A percentile compares a stretch with the other conserved stretches of the same genome.
These are phyloP conservation scores for Alternaria sp. DNA, from an alignment of 2,329 filamentous ascomycete genomes.

Conservation along the genomic window DNA sequence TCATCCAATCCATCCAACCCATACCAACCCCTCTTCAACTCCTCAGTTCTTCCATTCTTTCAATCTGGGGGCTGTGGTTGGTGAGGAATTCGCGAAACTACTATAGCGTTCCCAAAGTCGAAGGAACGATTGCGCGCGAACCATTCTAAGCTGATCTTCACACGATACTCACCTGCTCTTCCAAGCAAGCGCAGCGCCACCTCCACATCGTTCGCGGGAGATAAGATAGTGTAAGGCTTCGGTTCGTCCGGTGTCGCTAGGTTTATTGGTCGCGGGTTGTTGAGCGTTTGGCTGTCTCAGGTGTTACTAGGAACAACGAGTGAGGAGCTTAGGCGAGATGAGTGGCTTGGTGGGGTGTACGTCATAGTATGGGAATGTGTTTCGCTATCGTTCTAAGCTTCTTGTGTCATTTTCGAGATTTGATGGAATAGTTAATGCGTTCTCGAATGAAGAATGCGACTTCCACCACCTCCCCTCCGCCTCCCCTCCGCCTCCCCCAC, in stretches of 20 bases:
- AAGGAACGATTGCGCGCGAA: not conserved
- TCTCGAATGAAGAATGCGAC: too few species aligned
- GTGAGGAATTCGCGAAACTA: not conserved
- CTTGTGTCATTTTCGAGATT: too few species aligned
- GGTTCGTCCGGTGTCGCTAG: not conserved
- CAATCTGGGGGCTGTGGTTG: too few species aligned
- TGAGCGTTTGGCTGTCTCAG: slow-evolving; percentile 2
- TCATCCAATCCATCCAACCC: too few species aligned
- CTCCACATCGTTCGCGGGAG: not conserved
- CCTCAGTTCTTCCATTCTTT: too few species aligned
- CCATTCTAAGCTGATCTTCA: not conserved
- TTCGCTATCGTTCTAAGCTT: too few species aligned
- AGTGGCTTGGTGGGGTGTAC: slow-evolving; percentile 12
- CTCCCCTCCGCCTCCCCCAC: too few species aligned
- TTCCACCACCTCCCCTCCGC: too few species aligned
- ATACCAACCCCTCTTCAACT: too few species aligned
- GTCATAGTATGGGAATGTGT: slow-evolving; percentile 21
- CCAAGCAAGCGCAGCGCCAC: not conserved
- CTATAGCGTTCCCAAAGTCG: not conserved
- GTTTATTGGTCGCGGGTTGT: not conserved
- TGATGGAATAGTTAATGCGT: too few species aligned
- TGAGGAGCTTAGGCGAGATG: slow-evolving; percentile 15
- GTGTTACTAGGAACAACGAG: too few species aligned
- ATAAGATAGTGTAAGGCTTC: not conserved
- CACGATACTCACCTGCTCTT: not conserved